phyloP scores from a whole-genome alignment of 2,329 filamentous ascomycete species.

The Xylariaceae sp. region DNA sequence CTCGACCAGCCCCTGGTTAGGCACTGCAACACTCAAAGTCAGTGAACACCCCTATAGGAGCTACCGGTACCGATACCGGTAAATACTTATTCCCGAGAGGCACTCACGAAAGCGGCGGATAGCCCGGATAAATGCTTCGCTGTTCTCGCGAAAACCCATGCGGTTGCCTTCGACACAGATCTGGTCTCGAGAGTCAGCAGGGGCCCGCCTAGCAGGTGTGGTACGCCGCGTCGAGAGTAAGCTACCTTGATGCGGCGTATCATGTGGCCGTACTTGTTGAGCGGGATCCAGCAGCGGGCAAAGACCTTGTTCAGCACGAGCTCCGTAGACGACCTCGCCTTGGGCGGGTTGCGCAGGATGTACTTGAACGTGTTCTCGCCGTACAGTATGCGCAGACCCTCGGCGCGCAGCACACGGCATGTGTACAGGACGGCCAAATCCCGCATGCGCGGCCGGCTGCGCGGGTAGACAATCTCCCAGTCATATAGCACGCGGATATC shows the following conservation, averaged over 20 bases:
- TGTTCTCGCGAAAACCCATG: constrained; percentile 15
- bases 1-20: constrained; percentile 9
- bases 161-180: constrained; percentile 38
- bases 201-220: too few species aligned
- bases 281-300: constrained; percentile 19
- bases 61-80: too few species aligned
- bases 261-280: constrained; percentile 29
- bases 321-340: constrained; percentile 5
- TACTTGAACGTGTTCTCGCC: constrained; percentile 42
- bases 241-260: constrained; percentile 35
- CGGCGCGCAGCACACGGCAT: constrained; percentile 26
- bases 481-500: constrained; percentile 25
- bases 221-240: too few species aligned
- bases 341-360: constrained; percentile 31
- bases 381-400: constrained; percentile 37
- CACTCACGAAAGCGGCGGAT: constrained; percentile 31
- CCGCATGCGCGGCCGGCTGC: constrained; percentile 21
- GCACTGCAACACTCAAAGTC: too few species aligned
- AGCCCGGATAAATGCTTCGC: constrained; percentile 25
- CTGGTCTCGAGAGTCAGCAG: too few species aligned
- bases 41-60: too few species aligned
- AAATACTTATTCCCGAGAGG: too few species aligned
- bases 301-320: constrained; percentile 21
- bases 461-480: constrained; percentile 24
- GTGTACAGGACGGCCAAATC: constrained; percentile 29